Base-by-base conservation (phyloP, 208 protist species). In the Leishmania amazonensis region DNA sequence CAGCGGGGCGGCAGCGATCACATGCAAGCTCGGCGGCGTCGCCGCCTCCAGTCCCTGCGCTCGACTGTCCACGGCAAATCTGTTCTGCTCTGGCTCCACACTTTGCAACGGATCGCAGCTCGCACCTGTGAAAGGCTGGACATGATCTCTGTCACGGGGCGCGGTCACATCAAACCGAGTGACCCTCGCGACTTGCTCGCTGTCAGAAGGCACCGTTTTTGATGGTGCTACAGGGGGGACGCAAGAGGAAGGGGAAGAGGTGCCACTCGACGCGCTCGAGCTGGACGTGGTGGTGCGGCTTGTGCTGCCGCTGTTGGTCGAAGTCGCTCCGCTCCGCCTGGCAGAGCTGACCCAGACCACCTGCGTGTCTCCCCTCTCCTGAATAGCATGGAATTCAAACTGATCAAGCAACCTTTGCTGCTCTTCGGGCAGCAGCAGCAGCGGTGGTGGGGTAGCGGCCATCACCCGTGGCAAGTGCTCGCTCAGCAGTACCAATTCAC, bases 331-430 rank as follows among this genome's bases (percentile, higher is more conserved):
- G 15, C 73, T 51, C 0, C 40, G 31, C 47, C 72, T 77, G 6
- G n/a, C 47, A 38, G 76, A 19, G 60, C 8, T 38, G 7, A 81
- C 71, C 17, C n/a, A 47, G 7, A 85, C 6, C 11, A 81, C 76
- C n/a, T 71, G 49, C 1, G 76, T 78, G 47, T 77, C 75, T 3
- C 21, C 38, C 15, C 60, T 24, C 35, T 65, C 71, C 13, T 74
- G 31, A 64, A 85, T 76, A 35, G 71, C 54, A 21, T 78, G 76
- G 9, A 81, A 74, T 24, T 78, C 71, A 45, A 85, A 85, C 70
- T 80, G 68, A 24, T 71, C 81, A 0, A 85, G 76, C 64, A 85
- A 49, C 38, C 17, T 8, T 35, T 51, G 67, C 49, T 85, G 76
- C 81, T 75, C 81, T 15, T 60, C 76, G 24, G 71, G 60, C 21